Base-by-base conservation (phyloP, 1,139 yeast species). In the Meyerozyma athensensis region DNA sequence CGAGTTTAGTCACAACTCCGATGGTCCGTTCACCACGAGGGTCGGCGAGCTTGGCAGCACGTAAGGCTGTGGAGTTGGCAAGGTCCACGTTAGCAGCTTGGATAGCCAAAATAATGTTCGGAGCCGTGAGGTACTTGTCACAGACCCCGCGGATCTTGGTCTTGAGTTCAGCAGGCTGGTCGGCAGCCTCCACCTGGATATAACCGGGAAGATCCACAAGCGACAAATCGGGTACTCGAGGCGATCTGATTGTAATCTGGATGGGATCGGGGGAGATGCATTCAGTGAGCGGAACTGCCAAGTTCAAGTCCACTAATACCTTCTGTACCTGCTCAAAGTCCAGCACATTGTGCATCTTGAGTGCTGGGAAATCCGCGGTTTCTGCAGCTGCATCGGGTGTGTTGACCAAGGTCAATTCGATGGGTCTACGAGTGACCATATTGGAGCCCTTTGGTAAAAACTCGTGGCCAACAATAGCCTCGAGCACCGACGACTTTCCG, bases 11-110 rank as follows among this genome's bases (percentile, higher is more conserved):
- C 37, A 92, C 79, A 7, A 92, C 97, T 39, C 99, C 99, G 45
- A 92, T 83, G 0, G 98, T 92, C 55, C 98, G 75, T 55, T 86
- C 94, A 34, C 98, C 97, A 38, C 81, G 71, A 12, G 98, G 97
- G 55, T 92, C 98, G 0, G 94, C 90, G n/a, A 72, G 45, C 46
- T 90, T 80, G n/a, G 96, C 86, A 0, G 97, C 97, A 43, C 95
- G 72, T 43, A 92, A 74, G 0, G 98, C 97, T 2, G 97, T 79
- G 24, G 97, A 87, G 57, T 92, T 92, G 1, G 98, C 98, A 54
- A 94, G 70, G 67, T 94, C 99, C 2, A 92, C 98, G 62, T 94
- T 97, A 0, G 98, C 98, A 1, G 98, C 92, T 10, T 96, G 86
- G 23, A 94, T 92, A 0, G 98, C 98, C 49, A 94, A 68, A 32